These are phyloP conservation scores for Coprinellus micaceus DNA, from an alignment of 768 basidiomycete genomes.

Conservation along the genomic window DNA sequence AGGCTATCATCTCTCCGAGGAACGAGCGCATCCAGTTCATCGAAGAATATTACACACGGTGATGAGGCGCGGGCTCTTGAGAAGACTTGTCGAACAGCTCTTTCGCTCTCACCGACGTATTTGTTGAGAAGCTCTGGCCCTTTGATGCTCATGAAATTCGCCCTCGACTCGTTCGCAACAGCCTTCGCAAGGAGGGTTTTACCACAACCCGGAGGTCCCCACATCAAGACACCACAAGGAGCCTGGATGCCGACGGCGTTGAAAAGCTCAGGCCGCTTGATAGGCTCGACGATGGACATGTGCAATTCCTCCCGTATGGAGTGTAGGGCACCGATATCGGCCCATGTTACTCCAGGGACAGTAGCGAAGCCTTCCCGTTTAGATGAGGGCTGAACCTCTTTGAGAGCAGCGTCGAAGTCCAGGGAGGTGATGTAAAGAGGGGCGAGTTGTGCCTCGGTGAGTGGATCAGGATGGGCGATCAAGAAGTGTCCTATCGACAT, in stretches of 20 bases:
- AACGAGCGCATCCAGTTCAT: constrained; percentile 90
- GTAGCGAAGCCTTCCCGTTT: constrained; percentile 98
- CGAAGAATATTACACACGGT: constrained; percentile 94
- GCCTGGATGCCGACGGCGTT: constrained; percentile 84
- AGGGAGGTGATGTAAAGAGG: constrained; percentile 75
- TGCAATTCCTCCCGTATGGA: constrained; percentile 85
- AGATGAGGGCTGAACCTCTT: constrained; percentile 90
- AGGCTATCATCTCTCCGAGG: constrained; percentile 86
- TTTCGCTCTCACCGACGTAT: constrained; percentile 97
- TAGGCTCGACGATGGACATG: constrained; percentile 97
- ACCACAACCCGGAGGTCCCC: constrained; percentile 98
- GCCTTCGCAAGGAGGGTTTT: constrained; percentile 98
- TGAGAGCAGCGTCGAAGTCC: constrained; percentile 82
- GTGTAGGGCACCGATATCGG: constrained; percentile 90
- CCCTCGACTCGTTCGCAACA: constrained; percentile 91
- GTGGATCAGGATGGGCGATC: constrained; percentile 75
- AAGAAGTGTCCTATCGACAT: constrained; percentile 89
- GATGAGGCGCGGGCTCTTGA: constrained; percentile 89
- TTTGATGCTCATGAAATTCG: constrained; percentile 97
- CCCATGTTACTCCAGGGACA: constrained; percentile 93
- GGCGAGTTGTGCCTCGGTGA: constrained; percentile 73
- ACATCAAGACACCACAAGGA: constrained; percentile 91
- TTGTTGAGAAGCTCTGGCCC: constrained; percentile 97
- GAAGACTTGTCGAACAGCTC: constrained; percentile 93
- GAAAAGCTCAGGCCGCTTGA: constrained; percentile 86